A percentile compares a stretch with the other conserved stretches of the same genome.
Conservation (phyloP, 2,329 filamentous ascomycete species). For the Trichoderma afroharzianum region DNA sequence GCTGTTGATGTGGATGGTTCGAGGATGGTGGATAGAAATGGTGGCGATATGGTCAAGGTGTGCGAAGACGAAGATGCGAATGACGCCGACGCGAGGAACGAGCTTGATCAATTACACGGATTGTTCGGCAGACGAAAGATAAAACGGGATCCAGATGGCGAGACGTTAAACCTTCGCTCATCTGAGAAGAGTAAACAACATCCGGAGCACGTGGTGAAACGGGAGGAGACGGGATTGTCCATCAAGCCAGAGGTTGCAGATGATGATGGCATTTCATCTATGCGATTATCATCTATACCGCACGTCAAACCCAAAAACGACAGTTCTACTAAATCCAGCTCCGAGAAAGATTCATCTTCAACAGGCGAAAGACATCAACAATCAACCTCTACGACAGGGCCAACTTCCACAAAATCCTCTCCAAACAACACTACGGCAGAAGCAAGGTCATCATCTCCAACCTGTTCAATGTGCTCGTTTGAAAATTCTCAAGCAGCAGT, state of each 20-base stretch:
- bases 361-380: background rate
- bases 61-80: constrained; percentile 65
- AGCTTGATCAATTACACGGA: constrained; percentile 64
- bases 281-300: background rate
- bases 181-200: background rate
- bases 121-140: constrained; percentile 26
- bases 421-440: background rate
- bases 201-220: background rate
- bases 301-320: background rate
- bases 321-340: background rate
- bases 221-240: background rate
- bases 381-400: background rate
- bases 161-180: background rate
- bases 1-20: constrained; percentile 63
- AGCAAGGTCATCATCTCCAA: background rate
- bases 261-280: background rate
- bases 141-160: constrained; percentile 22
- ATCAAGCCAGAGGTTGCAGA: constrained; percentile 2
- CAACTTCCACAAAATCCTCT: background rate
- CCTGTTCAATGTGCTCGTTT: constrained; percentile 66
- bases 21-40: constrained; percentile 62
- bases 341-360: background rate
- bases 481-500: constrained; percentile 51
- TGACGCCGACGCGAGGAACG: constrained; percentile 39
- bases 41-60: constrained; percentile 66